These are phyloP conservation scores for Populus tomentosa DNA, from an alignment of 441 rosid species.

Conservation along the genomic window DNA sequence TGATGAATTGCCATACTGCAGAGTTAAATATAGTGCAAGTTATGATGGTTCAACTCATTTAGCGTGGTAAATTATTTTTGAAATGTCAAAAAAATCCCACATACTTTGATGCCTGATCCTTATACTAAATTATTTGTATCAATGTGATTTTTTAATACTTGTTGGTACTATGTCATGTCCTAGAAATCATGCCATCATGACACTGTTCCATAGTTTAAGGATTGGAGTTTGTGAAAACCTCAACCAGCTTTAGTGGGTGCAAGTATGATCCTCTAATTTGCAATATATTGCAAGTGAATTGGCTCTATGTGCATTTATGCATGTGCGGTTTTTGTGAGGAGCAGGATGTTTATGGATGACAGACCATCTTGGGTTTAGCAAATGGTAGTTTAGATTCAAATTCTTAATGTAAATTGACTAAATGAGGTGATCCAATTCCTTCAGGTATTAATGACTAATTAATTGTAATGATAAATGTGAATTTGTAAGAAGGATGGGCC, in stretches of 20 bases:
- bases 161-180: not conserved
- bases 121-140: not conserved
- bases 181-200: not conserved
- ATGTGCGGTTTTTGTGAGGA: not conserved
- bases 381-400: not conserved
- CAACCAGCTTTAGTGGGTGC: not conserved
- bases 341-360: not conserved
- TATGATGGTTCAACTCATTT: not conserved
- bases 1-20: not conserved
- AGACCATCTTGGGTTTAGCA: not conserved
- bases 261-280: not conserved
- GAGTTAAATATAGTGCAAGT: not conserved
- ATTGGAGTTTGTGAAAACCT: not conserved
- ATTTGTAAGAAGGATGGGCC: not conserved
- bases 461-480: not conserved
- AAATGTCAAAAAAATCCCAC: not conserved
- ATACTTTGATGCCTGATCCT: not conserved
- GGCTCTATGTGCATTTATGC: not conserved
- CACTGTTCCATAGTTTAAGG: not conserved
- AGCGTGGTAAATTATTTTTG: not conserved
- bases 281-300: not conserved
- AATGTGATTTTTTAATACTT: not conserved
- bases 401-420: not conserved
- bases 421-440: not conserved
- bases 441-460: not conserved